Evolutionary conservation across 2,329 filamentous ascomycete species (phyloP).

Genomic region (Colletotrichum sp.): DNA sequence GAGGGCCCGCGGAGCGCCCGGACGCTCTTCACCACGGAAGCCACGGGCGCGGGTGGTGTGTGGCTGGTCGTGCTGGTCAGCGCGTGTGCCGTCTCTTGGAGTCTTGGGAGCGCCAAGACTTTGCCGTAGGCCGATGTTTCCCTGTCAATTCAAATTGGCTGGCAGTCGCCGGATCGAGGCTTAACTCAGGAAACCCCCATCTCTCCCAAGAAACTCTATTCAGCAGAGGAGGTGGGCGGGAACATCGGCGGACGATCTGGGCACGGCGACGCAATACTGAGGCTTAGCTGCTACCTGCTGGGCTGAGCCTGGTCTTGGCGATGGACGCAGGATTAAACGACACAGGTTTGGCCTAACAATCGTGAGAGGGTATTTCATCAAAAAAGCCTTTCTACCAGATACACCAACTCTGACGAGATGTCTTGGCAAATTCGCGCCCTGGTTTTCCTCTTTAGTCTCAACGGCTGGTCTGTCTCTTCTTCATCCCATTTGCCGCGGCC

Average conservation of each 20-base stretch:
- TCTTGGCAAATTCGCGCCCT: not conserved
- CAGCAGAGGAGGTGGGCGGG: not conserved
- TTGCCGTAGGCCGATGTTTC: not conserved
- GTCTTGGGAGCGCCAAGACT: not conserved
- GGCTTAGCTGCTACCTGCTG: constrained; percentile 5
- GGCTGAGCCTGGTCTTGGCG: constrained; percentile 9
- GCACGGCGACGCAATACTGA: not conserved
- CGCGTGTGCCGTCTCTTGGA: not conserved
- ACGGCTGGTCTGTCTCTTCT: not conserved
- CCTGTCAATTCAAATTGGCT: not conserved
- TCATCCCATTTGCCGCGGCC: not conserved
- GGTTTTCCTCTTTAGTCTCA: not conserved
- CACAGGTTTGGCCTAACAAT: not conserved
- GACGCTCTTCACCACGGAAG: not conserved
- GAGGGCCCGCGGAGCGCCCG: not conserved
- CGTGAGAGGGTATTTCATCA: not conserved
- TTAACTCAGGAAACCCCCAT: not conserved
- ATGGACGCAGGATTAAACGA: not conserved
- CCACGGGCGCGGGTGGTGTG: not conserved
- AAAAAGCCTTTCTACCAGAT: constrained; percentile 11
- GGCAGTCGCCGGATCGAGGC: not conserved
- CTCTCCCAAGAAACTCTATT: not conserved
- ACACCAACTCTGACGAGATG: not conserved
- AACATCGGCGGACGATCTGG: not conserved
- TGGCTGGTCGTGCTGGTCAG: not conserved